Percentiles rank a stretch among this genome's conserved stretches.
Conservation (phyloP, 345 rosid genomes). For the Lepidium didymum region DNA sequence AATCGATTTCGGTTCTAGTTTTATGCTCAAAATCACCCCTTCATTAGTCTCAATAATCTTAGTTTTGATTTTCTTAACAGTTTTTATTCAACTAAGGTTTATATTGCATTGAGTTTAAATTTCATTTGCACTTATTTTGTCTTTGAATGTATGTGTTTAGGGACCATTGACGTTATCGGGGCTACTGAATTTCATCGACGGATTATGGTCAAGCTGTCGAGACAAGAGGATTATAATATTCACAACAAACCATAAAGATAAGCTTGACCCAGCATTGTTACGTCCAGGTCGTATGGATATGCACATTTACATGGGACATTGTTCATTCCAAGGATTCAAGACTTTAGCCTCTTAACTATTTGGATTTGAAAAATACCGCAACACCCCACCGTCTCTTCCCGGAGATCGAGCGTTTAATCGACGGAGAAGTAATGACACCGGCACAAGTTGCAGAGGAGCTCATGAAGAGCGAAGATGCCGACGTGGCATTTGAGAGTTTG, state of each 20-base stretch:
- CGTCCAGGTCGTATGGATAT: constrained; percentile 80
- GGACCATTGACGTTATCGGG: constrained; percentile 49
- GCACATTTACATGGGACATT: constrained; percentile 70
- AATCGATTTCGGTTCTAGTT: too few relatives aligned
- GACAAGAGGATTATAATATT: constrained; percentile 71
- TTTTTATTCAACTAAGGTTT: too few relatives aligned
- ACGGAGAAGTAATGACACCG: constrained; percentile 32
- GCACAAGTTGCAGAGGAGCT: constrained; percentile 55
- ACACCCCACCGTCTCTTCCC: constrained; percentile 31
- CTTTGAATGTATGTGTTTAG: neutral
- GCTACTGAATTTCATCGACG: constrained; percentile 71
- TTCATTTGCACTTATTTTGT: too few relatives aligned
- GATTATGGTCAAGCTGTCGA: constrained; percentile 66
- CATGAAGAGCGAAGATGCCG: constrained; percentile 48
- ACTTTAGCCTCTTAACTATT: constrained; percentile 39
- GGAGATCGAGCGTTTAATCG: constrained; percentile 35
- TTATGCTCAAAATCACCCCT: too few relatives aligned
- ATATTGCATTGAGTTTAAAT: too few relatives aligned
- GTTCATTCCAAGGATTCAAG: constrained; percentile 46
- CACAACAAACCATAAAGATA: constrained; percentile 72
- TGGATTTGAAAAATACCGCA: constrained; percentile 18
- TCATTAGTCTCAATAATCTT: too few relatives aligned
- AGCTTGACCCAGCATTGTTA: constrained; percentile 57
- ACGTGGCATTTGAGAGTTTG: constrained; percentile 42
- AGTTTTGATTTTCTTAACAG: too few relatives aligned